Conservation (phyloP, 1,284 basidiomycete species). For the Leccinum subfulvum region DNA sequence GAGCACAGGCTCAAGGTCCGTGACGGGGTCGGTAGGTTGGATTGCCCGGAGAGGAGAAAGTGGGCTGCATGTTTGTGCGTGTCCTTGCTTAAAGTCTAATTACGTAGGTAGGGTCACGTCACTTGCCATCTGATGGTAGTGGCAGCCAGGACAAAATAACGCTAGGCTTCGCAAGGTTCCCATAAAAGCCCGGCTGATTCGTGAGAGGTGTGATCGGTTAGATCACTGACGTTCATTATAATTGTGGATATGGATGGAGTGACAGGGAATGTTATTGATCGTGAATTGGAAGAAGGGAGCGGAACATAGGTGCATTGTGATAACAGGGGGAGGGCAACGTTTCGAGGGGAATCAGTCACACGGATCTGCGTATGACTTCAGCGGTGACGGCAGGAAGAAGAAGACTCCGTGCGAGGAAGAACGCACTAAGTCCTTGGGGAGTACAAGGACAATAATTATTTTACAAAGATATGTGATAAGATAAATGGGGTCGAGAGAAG, state of each 20-base stretch:
- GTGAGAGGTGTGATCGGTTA: conserved; percentile 12
- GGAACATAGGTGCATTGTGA: conserved; percentile 21
- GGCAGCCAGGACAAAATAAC: conserved; percentile 8
- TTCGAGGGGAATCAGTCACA: conserved; percentile 23
- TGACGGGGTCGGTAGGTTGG: conserved; percentile 16
- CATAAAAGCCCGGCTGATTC: conserved; percentile 14
- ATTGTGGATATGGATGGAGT: conserved; percentile 13
- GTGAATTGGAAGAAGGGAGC: conserved; percentile 22
- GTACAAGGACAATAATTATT: conserved; percentile 18
- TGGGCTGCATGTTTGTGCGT: conserved; percentile 27
- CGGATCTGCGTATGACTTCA: conserved; percentile 36
- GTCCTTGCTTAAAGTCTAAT: conserved; percentile 38
- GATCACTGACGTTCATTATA: conserved; percentile 21
- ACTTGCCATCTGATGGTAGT: conserved; percentile 28
- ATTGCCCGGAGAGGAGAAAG: conserved; percentile 23
- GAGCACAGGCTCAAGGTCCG: conserved; percentile 22
- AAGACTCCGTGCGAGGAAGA: conserved; percentile 17
- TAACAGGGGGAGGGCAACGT: conserved; percentile 20
- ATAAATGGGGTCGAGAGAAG: conserved; percentile 17
- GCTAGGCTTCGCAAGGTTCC: conserved; percentile 14
- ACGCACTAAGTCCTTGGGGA: conserved; percentile 28
- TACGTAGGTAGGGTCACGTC: conserved; percentile 34
- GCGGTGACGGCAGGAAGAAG: conserved; percentile 24
- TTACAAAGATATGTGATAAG: conserved; percentile 27
- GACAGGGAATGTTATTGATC: conserved; percentile 23